These are phyloP conservation scores for Pseudogymnoascus sp. DNA, from an alignment of 2,329 filamentous ascomycete species.

Conservation along the genomic window DNA sequence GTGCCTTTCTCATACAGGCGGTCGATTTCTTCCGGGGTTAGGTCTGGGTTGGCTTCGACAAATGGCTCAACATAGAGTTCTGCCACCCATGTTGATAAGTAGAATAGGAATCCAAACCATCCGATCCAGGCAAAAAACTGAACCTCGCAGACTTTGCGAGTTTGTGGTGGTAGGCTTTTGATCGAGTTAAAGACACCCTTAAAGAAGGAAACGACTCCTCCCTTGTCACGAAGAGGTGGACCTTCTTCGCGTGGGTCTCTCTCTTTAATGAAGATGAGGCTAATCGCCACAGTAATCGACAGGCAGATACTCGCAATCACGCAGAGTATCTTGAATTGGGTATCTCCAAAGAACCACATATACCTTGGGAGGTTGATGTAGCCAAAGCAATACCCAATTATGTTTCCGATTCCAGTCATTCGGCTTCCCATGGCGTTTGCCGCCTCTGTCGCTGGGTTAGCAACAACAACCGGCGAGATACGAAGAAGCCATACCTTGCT, in stretches of 20 bases:
- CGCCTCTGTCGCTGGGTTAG: constrained; percentile 47
- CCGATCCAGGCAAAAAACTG: constrained; percentile 89
- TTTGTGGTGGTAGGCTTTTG: constrained; percentile 71
- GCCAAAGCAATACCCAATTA: constrained; percentile 81
- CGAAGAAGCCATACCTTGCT: constrained; percentile 52
- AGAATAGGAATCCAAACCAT: constrained; percentile 94
- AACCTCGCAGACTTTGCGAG: constrained; percentile 72
- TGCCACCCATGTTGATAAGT: constrained; percentile 88
- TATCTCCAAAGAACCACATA: constrained; percentile 74
- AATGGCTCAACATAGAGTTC: constrained; percentile 86
- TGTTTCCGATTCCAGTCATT: constrained; percentile 81
- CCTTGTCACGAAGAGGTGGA: constrained; percentile 51
- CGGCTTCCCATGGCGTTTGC: constrained; percentile 94
- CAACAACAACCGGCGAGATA: neutral
- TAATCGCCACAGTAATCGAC: constrained; percentile 62
- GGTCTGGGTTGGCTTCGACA: constrained; percentile 69
- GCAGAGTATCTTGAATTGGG: constrained; percentile 90
- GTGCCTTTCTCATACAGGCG: constrained; percentile 78
- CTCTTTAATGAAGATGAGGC: constrained; percentile 64
- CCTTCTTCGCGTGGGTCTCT: constrained; percentile 72
- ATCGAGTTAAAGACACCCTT: constrained; percentile 70
- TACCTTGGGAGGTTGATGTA: constrained; percentile 71
- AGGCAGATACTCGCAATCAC: constrained; percentile 75
- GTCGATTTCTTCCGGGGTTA: constrained; percentile 71
- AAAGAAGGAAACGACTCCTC: constrained; percentile 74